Evolutionary conservation across 805 yeast genomes (phyloP), one percentile per base, ranked within the genome.

Genomic region (Yarrowia sp.): DNA sequence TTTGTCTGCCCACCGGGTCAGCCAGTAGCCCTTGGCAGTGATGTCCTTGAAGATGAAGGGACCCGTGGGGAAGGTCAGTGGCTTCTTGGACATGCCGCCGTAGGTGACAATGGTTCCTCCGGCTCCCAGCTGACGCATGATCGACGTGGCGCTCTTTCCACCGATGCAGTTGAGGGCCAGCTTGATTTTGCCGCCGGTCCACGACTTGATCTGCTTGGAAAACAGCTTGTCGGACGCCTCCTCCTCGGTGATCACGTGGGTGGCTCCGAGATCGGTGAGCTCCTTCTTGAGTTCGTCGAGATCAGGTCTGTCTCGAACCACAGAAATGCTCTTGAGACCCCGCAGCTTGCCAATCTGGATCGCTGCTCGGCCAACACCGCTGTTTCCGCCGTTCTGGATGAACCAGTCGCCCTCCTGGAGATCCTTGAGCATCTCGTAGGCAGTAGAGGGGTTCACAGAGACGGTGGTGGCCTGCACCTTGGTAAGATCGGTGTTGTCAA

Each of bases 21-120:
- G 87, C 99, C 99, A 95, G 80, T 90, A 95, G 0, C 99, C 99
- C 36, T 87, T 85, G 66, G 92, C 87, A 7, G 89, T 87, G 68
- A 95, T 78, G 74, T 93, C 90, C 78, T 94, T 95, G 82, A 95
- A 95, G 71, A 95, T 93, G 75, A 91, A 91, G 69, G 91, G 80
- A 0, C 96, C 86, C 0, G 97, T 92, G 46, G 98, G 97, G 68
- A 95, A 78, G n/a, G 86, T 84, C 12, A 95, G 96, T 1, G 99
- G 99, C 79, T 91, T 93, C 82, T 88, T 87, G 3, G 98, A 91
- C 99, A 95, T 95, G 44, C 97, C 98, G 40, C 99, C 99, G 75
- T 95, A 95, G 0, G 98, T 92, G 72, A 92, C 85, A 82, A 95
- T 80, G 58, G 87, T 84, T 1, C 95, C 97, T 72, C 90, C 86